phyloP scores from a whole-genome alignment of 345 rosid genomes.

The Kandelia obovata region DNA sequence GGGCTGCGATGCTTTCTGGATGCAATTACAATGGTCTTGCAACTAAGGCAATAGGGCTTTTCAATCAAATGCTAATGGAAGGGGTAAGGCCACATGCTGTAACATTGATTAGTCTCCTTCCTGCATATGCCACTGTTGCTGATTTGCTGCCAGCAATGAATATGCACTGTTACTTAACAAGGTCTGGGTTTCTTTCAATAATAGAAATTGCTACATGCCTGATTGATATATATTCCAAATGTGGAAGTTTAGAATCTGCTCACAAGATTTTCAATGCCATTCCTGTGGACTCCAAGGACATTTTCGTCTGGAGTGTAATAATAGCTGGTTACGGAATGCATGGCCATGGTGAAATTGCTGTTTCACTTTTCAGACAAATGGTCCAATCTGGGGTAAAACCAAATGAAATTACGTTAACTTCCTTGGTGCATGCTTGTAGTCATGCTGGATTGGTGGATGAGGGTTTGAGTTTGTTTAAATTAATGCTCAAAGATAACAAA shows the following conservation, averaged over 20 bases:
- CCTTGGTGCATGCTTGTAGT: slow-evolving; percentile 57
- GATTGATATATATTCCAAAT: slow-evolving; percentile 56
- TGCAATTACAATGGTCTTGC: slow-evolving; percentile 44
- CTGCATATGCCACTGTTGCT: slow-evolving; percentile 52
- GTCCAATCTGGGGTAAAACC: slow-evolving; percentile 51
- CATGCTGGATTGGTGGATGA: slow-evolving; percentile 61
- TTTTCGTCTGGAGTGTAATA: slow-evolving; percentile 55
- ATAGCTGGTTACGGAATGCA: slow-evolving; percentile 59
- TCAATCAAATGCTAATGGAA: slow-evolving; percentile 47
- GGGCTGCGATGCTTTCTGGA: slow-evolving; percentile 74
- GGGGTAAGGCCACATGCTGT: slow-evolving; percentile 45
- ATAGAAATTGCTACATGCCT: slow-evolving; percentile 49
- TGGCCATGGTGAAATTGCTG: slow-evolving; percentile 49
- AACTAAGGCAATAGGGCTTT: slow-evolving; percentile 42
- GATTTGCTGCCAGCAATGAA: slow-evolving; percentile 47
- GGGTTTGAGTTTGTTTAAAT: slow-evolving; percentile 47
- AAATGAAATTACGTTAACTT: slow-evolving; percentile 53
- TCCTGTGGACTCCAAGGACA: slow-evolving; percentile 42
- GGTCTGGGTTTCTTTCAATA: slow-evolving; percentile 49
- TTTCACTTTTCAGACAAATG: slow-evolving; percentile 61
- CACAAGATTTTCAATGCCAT: slow-evolving; percentile 46
- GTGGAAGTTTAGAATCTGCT: slow-evolving; percentile 55
- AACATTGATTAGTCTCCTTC: slow-evolving; percentile 62
- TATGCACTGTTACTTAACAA: slow-evolving; percentile 48
- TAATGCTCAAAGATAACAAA: slow-evolving; percentile 39